Percentiles rank a stretch among this genome's conserved stretches.
Conservation (phyloP, 2,329 filamentous ascomycete species). For the Diaporthe longicolla region DNA sequence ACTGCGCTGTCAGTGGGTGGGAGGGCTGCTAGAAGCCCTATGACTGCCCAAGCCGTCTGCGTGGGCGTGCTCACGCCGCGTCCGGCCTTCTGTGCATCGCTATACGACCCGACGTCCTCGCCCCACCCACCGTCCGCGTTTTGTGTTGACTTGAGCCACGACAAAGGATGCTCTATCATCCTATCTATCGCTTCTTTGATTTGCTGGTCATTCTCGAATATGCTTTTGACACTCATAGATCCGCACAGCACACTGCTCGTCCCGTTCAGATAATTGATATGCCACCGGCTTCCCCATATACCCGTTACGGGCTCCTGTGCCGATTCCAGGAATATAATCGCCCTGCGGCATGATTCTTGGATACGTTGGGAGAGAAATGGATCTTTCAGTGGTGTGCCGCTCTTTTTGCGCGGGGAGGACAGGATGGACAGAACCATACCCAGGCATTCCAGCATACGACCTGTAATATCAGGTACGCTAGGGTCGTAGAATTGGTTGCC, state of each 20-base stretch:
- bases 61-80: constrained; percentile 48
- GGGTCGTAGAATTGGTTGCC: constrained; percentile 54
- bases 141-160: constrained; percentile 48
- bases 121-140: constrained; percentile 53
- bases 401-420: background rate
- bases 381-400: background rate
- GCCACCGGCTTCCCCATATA: constrained; percentile 53
- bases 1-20: background rate
- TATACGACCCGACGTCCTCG: constrained; percentile 47
- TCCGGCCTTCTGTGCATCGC: constrained; percentile 37
- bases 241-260: constrained; percentile 52
- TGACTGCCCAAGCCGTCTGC: constrained; percentile 53
- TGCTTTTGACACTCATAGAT: constrained; percentile 42
- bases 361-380: constrained; percentile 12
- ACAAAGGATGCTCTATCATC: constrained; percentile 37
- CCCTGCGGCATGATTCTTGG: constrained; percentile 41
- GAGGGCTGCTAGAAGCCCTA: constrained; percentile 46
- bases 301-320: constrained; percentile 48
- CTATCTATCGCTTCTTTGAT: constrained; percentile 6
- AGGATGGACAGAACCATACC: constrained; percentile 36
- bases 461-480: constrained; percentile 52
- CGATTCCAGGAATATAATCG: constrained; percentile 46
- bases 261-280: constrained; percentile 53
- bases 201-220: constrained; percentile 37
- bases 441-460: constrained; percentile 46